These are phyloP conservation scores for Ceratobasidium sp. DNA, from an alignment of 1,284 basidiomycete species.

Conservation along the genomic window DNA sequence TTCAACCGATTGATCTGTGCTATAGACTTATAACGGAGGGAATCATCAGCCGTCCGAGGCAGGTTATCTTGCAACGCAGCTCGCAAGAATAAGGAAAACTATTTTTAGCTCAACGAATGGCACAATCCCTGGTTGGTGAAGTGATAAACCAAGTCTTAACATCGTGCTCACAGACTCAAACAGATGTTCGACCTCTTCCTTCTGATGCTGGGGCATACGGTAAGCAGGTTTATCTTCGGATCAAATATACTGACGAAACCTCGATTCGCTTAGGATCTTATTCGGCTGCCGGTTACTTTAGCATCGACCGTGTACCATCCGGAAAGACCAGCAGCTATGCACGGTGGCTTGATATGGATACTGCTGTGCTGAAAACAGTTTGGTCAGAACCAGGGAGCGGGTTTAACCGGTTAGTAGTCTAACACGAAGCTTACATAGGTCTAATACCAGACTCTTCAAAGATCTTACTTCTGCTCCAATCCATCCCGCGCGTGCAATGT, in stretches of 20 bases:
- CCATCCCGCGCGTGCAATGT: conserved; percentile 57
- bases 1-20: conserved; percentile 25
- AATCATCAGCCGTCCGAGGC: conserved; percentile 69
- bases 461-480: too few species aligned
- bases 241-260: neutral
- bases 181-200: conserved; percentile 71
- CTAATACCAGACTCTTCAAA: too few species aligned
- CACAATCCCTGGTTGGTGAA: conserved; percentile 68
- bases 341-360: conserved; percentile 78
- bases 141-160: too few species aligned
- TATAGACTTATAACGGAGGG: conserved; percentile 77
- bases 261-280: conserved; percentile 70
- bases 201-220: conserved; percentile 75
- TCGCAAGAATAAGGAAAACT: conserved; percentile 68
- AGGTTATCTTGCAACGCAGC: conserved; percentile 63
- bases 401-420: conserved; percentile 50
- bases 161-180: conserved; percentile 58
- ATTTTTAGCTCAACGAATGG: conserved; percentile 74
- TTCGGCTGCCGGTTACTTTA: conserved; percentile 73
- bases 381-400: conserved; percentile 66
- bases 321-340: conserved; percentile 64
- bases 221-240: conserved; percentile 54
- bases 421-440: conserved; percentile 7
- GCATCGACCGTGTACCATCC: conserved; percentile 62
- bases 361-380: conserved; percentile 68